Evolutionary conservation across 2,329 filamentous ascomycete genomes (phyloP), one percentile per base, ranked within the genome.

Genomic region (Aspergillus pseudonomiae): DNA sequence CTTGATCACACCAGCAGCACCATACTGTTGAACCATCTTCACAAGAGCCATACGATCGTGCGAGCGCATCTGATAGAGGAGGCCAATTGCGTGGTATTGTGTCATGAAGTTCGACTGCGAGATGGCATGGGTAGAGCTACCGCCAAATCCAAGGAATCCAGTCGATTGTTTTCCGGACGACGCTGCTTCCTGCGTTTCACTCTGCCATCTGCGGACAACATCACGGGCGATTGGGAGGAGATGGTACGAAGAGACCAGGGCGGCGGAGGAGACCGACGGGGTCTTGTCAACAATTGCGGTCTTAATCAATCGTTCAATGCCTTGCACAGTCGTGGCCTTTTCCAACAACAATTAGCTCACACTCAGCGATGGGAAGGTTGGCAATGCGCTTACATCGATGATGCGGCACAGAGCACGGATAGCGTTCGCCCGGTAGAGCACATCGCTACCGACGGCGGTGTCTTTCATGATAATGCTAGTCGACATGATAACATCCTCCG

Each of bases 11-110:
- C 95, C 95, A 19, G 93, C 88, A 59, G 90, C 90, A 59, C 93
- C 93, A 77, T 97, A 98, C 79, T 99, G 95, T 82, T 99, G 95
- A n/a, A 99, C 94, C 95, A 99, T 98, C 86, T 99, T 99, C 65
- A 98, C 94, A 72, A 99, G 82, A 26, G 95, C 94, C 95, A 99
- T 99, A 73, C 95, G 89, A 79, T 99, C 95, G 78, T 97, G 94
- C 73, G 91, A 91, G 74, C 95, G 91, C 93, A 98, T 98, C 81
- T 98, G 94, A 79, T 98, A 99, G 52, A 99, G 82, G 60, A 99
- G 87, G 67, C 95, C 95, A 82, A 99, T 97, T 67, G 95, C 95
- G 79, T 99, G 95, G 80, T 99, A 99, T 79, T 99, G 95, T 63
- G 93, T 91, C 93, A 98, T 98, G 75, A 92, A 96, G 70, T 95